A percentile compares a stretch with the other conserved stretches of the same genome.
phyloP scores from a whole-genome alignment of 257 asterid genomes.

The Solanum peruvianum region DNA sequence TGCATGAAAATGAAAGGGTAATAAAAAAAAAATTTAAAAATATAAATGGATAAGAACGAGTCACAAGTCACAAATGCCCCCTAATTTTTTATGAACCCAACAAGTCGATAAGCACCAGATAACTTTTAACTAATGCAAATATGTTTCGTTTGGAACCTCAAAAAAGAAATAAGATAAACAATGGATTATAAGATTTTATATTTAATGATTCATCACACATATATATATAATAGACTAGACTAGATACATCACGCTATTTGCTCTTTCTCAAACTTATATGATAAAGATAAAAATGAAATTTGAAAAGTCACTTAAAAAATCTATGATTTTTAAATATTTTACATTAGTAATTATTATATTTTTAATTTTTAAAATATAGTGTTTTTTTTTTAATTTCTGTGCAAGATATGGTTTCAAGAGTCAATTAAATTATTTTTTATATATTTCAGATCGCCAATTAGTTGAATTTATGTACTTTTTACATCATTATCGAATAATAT shows the following conservation, averaged over 20 bases:
- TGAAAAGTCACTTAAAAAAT: no score
- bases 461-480: no score
- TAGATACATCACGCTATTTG: not conserved
- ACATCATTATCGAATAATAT: no score
- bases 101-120: not conserved
- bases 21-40: not conserved
- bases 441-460: no score
- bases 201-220: not conserved
- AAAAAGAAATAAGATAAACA: not conserved
- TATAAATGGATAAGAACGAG: constrained; percentile 9
- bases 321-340: no score
- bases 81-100: not conserved
- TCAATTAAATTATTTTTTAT: no score
- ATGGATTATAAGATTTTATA: not conserved
- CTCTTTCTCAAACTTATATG: no score
- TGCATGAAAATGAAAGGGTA: not conserved
- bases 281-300: no score
- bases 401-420: not conserved
- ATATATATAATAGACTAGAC: not conserved
- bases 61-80: not conserved
- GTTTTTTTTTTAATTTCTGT: fast-evolving
- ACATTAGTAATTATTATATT: no score
- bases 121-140: not conserved
- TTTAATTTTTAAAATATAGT: no score
- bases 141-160: not conserved